Percentiles rank a stretch among this genome's conserved stretches.
Evolutionary conservation across 768 basidiomycete genomes (phyloP).

Genomic region (Pisolithus albus): DNA sequence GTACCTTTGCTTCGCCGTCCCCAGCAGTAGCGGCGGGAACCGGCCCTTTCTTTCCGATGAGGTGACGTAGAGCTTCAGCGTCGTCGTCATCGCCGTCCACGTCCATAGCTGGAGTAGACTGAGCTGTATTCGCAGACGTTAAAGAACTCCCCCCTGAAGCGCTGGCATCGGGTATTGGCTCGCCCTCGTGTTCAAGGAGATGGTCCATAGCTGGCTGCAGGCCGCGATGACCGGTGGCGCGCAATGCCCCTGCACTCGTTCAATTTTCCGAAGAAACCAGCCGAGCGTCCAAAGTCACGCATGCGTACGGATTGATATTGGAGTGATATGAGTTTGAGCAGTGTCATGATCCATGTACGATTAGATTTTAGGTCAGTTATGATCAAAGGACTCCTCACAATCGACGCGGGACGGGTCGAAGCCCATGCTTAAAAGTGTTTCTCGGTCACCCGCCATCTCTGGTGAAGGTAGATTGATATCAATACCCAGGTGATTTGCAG

Average conservation of each 20-base stretch:
- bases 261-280: neutral
- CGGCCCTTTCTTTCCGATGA: constrained; percentile 35
- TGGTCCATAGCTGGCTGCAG: constrained; percentile 91
- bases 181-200: constrained; percentile 71
- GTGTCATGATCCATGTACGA: constrained; percentile 7
- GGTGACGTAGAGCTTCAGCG: constrained; percentile 44
- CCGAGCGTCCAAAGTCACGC: no score
- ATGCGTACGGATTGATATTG: neutral
- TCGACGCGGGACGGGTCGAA: constrained; percentile 81
- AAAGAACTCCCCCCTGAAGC: constrained; percentile 32
- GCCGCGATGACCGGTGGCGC: constrained; percentile 75
- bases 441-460: constrained; percentile 52
- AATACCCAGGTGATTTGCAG: neutral
- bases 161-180: constrained; percentile 63
- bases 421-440: constrained; percentile 77
- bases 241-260: constrained; percentile 69
- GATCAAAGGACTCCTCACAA: constrained; percentile 46
- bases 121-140: constrained; percentile 10
- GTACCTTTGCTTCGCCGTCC: constrained; percentile 62
- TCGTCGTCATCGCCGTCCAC: constrained; percentile 70
- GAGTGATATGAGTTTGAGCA: neutral
- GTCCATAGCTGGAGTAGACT: constrained; percentile 32
- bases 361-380: neutral
- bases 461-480: neutral
- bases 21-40: constrained; percentile 24